These are phyloP conservation scores for Tolypocladium tundrense DNA, from an alignment of 2,329 filamentous ascomycete genomes.

Conservation along the genomic window DNA sequence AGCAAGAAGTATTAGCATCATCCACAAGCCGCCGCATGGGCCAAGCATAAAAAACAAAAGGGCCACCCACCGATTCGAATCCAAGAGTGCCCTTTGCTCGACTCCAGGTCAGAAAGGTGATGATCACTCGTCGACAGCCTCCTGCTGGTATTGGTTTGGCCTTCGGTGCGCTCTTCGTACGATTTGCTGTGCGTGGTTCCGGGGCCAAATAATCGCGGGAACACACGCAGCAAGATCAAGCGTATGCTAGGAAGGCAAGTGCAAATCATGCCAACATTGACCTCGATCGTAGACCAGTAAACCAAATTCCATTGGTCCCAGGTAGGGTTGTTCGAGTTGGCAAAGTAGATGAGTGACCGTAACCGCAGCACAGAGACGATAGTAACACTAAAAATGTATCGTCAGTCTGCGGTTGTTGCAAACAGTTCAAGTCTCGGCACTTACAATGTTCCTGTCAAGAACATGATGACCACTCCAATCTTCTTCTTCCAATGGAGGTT, in stretches of 20 bases:
- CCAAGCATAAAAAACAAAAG: neutral
- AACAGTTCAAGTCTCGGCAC: neutral
- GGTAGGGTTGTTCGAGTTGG: neutral
- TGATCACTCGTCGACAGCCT: neutral
- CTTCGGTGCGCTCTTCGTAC: neutral
- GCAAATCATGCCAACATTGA: neutral
- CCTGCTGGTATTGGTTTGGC: neutral
- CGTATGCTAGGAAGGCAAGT: neutral
- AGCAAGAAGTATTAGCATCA: neutral
- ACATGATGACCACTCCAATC: constrained; percentile 30
- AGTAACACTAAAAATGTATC: neutral
- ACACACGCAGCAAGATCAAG: neutral
- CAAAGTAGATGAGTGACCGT: neutral
- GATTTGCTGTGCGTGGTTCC: neutral
- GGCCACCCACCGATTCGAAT: neutral
- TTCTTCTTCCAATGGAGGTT: constrained; percentile 32
- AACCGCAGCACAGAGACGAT: neutral
- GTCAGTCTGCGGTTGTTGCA: neutral
- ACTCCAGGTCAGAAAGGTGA: neutral
- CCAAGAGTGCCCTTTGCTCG: neutral
- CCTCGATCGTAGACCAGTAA: neutral
- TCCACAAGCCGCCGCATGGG: neutral
- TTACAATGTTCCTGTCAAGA: constrained; percentile 28
- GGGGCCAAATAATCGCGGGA: neutral
- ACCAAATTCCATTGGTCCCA: neutral